Base-by-base conservation (phyloP, 805 yeast species). In the Saturnispora besseyi region DNA sequence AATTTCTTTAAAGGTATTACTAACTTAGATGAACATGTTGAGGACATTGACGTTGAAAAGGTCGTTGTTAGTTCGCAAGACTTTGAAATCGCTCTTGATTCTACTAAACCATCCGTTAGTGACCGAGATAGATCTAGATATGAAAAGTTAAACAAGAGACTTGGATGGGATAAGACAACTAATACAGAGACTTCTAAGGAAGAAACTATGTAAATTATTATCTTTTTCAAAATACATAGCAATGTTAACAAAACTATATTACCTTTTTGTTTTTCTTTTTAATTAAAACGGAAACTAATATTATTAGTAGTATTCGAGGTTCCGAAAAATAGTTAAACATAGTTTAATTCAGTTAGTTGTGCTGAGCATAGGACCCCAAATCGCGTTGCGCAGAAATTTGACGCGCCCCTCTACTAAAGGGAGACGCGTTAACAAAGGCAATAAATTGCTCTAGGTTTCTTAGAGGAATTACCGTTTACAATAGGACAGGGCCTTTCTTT, bases 51-150 rank as follows among this genome's bases (percentile, higher is more conserved):
- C 37, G 59, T 55, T 22, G 58, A 55, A 13, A 48, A 61, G 26
- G 74, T 84, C 12, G 59, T 62, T 8, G 96, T 91, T 8, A 77
- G 82, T 0, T 62, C 62, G 50, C 74, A 69, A 1, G 96, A 93
- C 63, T 91, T 91, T 58, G 71, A 72, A 36, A 60, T 57, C 9
- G 97, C 98, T 0, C 74, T 93, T 52, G 69, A 70, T 31, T 79
- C 79, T 54, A 87, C 93, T 18, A 82, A 84, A 54, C 97, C 98
- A 1, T 85, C 95, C 63, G 99, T 91, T 5, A 82, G 89, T 56
- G 97, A 88, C 61, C 75, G 72, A 53, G 97, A 90, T 61, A 76
- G 96, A 54, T 58, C 70, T 40, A 85, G 82, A 60, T 90, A 90
- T 62, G 93, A 87, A 51, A 71, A 74, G 55, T 68, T 88, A 60